Base-by-base conservation (phyloP, 1,284 basidiomycete genomes). In the Cutaneotrichosporon sp. region DNA sequence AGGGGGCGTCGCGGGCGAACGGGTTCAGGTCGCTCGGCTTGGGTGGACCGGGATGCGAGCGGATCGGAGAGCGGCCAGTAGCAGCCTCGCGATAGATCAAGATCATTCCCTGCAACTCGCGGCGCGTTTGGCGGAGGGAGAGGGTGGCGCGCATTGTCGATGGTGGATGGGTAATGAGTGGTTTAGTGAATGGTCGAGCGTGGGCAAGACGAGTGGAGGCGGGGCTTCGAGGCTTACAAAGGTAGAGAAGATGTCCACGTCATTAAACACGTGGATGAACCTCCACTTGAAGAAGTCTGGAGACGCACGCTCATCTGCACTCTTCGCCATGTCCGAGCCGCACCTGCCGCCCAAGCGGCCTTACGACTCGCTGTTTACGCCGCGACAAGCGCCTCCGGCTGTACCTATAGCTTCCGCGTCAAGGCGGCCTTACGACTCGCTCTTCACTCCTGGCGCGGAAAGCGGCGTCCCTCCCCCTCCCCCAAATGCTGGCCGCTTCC, bases 131-230 rank as follows among this genome's bases (percentile, higher is more conserved):
- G 31, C 51, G 51, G 13, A 53, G 51, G 14, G 31, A 8, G 14
- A 31, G 18, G 9, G 31, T 16, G 31, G 30, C 30, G 31, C 51
- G 51, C 51, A 53, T 52, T 16, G 31, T 52, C 11, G 26, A 30
- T 32, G 50, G 14, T 13, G 14, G 40, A 13, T 42, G 14, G 11
- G 10, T 13, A 42, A 18, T 42, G 40, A 9, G 40, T 46, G 42
- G 42, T 46, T 46, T 7, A 7, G 42, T 1, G 42, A 36, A 8
- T 46, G 16, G 42, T 18, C 18, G 18, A n/a, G 42, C 18, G 73
- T 58, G 69, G 67, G 61, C 53, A 10, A 58, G 73, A 51, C 3
- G 51, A 30, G 16, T 52, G 30, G 51, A 31, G 30, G 51, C 16
- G 51, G 31, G 51, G 30, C 4, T 10, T 30, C 13, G 11, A 1